These are phyloP conservation scores for Cercospora sp. DNA, from an alignment of 2,329 filamentous ascomycete genomes.

Conservation along the genomic window DNA sequence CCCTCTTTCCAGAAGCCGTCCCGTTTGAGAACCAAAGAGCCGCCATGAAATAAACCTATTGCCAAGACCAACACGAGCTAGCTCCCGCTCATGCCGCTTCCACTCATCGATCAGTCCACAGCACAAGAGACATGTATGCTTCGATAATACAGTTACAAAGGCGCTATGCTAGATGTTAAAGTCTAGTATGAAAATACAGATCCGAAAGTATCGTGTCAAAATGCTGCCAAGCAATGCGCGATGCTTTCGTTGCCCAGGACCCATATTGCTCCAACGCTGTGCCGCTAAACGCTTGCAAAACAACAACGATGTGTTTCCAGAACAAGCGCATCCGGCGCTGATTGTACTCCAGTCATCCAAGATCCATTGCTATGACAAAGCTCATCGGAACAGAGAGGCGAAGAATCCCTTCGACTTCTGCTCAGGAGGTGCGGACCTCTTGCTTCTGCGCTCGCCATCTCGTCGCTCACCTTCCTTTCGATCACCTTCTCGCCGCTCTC, in stretches of 20 bases:
- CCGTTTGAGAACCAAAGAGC: background rate
- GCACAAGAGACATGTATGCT: background rate
- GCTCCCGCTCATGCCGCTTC: background rate
- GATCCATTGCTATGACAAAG: background rate
- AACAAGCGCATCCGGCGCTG: background rate
- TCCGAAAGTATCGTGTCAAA: background rate
- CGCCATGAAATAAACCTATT: background rate
- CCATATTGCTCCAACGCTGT: background rate
- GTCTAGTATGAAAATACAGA: background rate
- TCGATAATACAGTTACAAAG: background rate
- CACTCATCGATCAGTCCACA: background rate
- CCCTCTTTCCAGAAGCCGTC: background rate
- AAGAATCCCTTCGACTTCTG: slow-evolving; percentile 20
- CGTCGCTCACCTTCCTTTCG: slow-evolving; percentile 12
- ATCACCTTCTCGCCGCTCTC: slow-evolving; percentile 13
- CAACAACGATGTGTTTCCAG: background rate
- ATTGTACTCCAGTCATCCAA: background rate
- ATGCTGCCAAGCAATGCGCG: background rate
- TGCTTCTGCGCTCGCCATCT: slow-evolving; percentile 18
- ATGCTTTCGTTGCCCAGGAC: background rate
- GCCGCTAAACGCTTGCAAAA: background rate
- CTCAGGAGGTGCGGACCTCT: slow-evolving; percentile 14
- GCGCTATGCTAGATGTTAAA: background rate
- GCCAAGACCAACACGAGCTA: background rate
- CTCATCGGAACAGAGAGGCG: slow-evolving; percentile 15